These are phyloP conservation scores for Trichosanthes cucumerina DNA, from an alignment of 306 rosid genomes.

Conservation along the genomic window DNA sequence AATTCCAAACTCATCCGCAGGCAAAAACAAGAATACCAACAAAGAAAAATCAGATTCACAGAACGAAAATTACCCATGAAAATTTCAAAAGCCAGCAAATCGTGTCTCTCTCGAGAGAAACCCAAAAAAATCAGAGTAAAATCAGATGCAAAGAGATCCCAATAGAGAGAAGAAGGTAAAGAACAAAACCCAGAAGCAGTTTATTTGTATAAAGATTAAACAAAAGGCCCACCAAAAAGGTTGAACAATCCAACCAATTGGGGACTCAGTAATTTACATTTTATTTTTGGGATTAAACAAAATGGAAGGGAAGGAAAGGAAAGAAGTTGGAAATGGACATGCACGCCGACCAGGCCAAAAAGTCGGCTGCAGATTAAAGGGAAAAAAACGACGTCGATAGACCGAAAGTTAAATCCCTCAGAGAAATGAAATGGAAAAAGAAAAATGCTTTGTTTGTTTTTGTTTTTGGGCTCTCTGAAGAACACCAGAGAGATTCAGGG, in stretches of 20 bases:
- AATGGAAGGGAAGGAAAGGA: conserved; percentile 5
- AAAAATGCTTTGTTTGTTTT: not conserved
- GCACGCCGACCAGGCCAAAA: conserved; percentile 40
- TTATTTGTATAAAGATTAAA: conserved; percentile 13
- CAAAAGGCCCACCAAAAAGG: conserved; percentile 33
- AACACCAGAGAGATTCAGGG: conserved; percentile 25
- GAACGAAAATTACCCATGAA: not conserved
- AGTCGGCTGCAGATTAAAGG: conserved; percentile 28
- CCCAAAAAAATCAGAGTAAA: not conserved
- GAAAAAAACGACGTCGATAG: conserved; percentile 7
- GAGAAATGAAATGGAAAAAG: not conserved
- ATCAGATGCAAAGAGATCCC: conserved; percentile 16
- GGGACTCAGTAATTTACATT: conserved; percentile 32
- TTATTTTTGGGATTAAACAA: not conserved
- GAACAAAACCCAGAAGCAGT: conserved; percentile 5
- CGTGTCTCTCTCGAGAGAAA: not conserved
- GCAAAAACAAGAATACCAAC: not conserved
- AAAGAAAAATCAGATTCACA: not conserved
- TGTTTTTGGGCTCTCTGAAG: not conserved
- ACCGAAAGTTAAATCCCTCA: conserved; percentile 18
- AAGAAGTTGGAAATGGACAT: conserved; percentile 18
- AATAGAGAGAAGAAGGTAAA: conserved; percentile 11
- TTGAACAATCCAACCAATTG: conserved; percentile 46
- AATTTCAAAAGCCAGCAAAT: not conserved
- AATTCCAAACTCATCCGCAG: not conserved